Percentiles rank a stretch among this genome's conserved stretches.
These are phyloP conservation scores for Oehlia diaphana DNA, from an alignment of 192 early-diverging fungal species.

Conservation along the genomic window DNA sequence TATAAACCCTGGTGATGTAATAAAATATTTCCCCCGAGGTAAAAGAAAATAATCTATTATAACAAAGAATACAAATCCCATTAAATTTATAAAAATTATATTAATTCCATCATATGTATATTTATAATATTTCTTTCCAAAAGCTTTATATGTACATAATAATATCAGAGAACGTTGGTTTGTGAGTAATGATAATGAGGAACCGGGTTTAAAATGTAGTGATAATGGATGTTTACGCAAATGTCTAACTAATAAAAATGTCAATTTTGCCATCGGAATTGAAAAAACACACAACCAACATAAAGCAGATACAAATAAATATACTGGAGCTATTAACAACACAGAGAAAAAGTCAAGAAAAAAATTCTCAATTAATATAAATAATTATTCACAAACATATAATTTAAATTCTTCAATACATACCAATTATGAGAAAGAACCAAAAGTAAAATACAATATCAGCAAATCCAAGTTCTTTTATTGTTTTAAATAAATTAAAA, in stretches of 20 bases:
- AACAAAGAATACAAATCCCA: slow-evolving; percentile 80
- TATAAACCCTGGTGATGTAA: slow-evolving; percentile 47
- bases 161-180: slow-evolving; percentile 57
- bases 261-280: slow-evolving; percentile 94
- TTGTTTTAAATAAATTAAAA: slow-evolving; percentile 22
- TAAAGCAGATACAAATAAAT: slow-evolving; percentile 68
- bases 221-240: slow-evolving; percentile 78
- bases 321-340: slow-evolving; percentile 68
- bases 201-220: slow-evolving; percentile 67
- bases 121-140: slow-evolving; percentile 93
- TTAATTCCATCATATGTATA: slow-evolving; percentile 96
- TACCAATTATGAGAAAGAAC: slow-evolving; percentile 50
- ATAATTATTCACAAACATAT: slow-evolving; percentile 11
- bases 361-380: slow-evolving; percentile 12
- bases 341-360: slow-evolving; percentile 24
- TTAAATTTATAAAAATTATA: slow-evolving; percentile 93
- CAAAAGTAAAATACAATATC: slow-evolving; percentile 51
- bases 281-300: slow-evolving; percentile 88
- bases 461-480: slow-evolving; percentile 43
- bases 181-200: slow-evolving; percentile 28
- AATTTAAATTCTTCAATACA: slow-evolving; percentile 6
- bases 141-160: slow-evolving; percentile 85
- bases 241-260: slow-evolving; percentile 78
- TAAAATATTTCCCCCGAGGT: slow-evolving; percentile 48
- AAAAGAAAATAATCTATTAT: slow-evolving; percentile 80